Evolutionary conservation across 2,329 filamentous ascomycete genomes (phyloP).

Genomic region (Pseudopyrenochaeta lycopersici): DNA sequence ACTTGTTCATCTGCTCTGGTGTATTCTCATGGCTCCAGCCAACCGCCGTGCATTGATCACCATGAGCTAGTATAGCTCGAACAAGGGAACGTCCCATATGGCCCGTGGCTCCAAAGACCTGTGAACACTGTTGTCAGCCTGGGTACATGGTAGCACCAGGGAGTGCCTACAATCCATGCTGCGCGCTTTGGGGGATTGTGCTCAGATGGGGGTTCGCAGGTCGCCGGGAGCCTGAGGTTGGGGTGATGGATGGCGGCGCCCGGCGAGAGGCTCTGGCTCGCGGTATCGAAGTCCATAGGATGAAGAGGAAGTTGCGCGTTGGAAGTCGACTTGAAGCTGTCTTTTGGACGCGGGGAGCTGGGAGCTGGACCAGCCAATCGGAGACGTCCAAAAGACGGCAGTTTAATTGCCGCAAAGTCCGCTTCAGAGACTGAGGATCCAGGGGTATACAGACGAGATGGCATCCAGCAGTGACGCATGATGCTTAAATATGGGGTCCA

Average conservation of each 20-base stretch:
- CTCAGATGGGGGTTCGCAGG: conserved; percentile 83
- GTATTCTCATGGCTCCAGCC: conserved; percentile 83
- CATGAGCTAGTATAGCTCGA: conserved; percentile 79
- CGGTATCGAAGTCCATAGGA: conserved; percentile 47
- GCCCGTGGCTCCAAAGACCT: conserved; percentile 94
- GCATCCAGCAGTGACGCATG: neutral
- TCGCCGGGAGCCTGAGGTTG: conserved; percentile 74
- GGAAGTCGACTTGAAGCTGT: conserved; percentile 19
- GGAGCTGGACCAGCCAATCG: conserved; percentile 38
- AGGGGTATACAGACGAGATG: neutral
- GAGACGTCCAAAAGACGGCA: conserved; percentile 21
- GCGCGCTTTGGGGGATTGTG: conserved; percentile 75
- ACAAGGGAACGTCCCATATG: conserved; percentile 94
- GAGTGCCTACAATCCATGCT: conserved; percentile 81
- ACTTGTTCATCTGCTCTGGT: conserved; percentile 74
- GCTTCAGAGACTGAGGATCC: conserved; percentile 1
- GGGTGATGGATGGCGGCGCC: conserved; percentile 44
- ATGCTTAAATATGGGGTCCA: neutral
- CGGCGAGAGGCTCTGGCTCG: conserved; percentile 49
- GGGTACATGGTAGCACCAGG: neutral
- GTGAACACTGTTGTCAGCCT: conserved; percentile 7
- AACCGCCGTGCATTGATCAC: conserved; percentile 86
- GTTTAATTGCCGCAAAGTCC: conserved; percentile 27
- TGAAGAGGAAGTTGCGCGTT: conserved; percentile 15
- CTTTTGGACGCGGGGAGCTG: conserved; percentile 31